Conservation (phyloP, 2,329 filamentous ascomycete species). For the Penicillium olsonii region DNA sequence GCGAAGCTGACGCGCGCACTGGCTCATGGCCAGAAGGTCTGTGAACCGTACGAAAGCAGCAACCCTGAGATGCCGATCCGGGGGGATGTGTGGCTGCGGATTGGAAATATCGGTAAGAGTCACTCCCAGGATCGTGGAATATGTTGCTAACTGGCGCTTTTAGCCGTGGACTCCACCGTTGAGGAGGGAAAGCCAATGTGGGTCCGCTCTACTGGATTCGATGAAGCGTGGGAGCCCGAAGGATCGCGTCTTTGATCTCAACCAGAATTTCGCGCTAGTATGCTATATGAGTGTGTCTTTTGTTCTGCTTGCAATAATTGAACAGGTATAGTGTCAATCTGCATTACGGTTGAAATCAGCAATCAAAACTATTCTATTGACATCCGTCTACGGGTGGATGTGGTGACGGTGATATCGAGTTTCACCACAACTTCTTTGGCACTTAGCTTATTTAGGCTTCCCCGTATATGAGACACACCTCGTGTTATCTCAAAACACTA, state of each 20-base stretch:
- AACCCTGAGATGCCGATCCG: constrained; percentile 35
- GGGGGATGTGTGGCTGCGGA: constrained; percentile 47
- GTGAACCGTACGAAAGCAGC: constrained; percentile 34
- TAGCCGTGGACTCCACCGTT: constrained; percentile 41
- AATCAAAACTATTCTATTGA: too few relatives aligned
- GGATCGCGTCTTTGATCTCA: constrained; percentile 1
- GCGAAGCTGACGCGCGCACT: constrained; percentile 74
- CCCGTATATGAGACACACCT: too few relatives aligned
- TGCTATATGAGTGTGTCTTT: too few relatives aligned
- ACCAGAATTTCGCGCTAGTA: too few relatives aligned
- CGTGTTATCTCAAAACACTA: too few relatives aligned
- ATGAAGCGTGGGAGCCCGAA: constrained; percentile 41
- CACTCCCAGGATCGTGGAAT: not conserved
- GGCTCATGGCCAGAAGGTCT: constrained; percentile 61
- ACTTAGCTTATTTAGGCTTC: too few relatives aligned
- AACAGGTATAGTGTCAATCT: too few relatives aligned
- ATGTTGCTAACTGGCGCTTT: constrained; percentile 3
- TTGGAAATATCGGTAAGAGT: constrained; percentile 47
- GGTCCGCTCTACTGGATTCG: constrained; percentile 45
- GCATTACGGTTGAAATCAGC: too few relatives aligned
- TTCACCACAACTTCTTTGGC: too few relatives aligned
- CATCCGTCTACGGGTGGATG: too few relatives aligned
- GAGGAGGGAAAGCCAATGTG: constrained; percentile 32
- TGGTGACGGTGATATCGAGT: too few relatives aligned
- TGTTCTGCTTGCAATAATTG: too few relatives aligned